Conservation (phyloP, 2,329 filamentous ascomycete genomes). For the Fusarium vanettenii region DNA sequence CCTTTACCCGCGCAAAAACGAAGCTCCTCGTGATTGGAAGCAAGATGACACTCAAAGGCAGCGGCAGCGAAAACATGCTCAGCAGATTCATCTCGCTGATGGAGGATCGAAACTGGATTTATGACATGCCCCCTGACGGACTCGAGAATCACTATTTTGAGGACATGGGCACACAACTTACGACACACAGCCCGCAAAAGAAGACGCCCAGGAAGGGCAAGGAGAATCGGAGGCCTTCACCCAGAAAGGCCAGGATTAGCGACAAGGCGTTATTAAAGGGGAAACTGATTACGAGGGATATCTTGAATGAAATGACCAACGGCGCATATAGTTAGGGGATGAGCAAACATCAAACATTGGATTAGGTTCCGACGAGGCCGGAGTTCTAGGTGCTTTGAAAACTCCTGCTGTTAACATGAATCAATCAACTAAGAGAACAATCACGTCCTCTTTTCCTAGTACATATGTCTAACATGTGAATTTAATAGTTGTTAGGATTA, state of each 20-base stretch:
- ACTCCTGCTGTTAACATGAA: slow-evolving; percentile 37
- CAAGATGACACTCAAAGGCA: slow-evolving; percentile 79
- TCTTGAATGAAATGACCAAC: slow-evolving; percentile 77
- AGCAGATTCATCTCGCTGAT: slow-evolving; percentile 81
- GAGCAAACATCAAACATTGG: neutral
- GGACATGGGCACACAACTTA: slow-evolving; percentile 63
- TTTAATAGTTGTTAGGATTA: too few species aligned
- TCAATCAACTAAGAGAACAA: neutral
- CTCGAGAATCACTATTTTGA: slow-evolving; percentile 77
- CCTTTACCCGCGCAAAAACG: slow-evolving; percentile 90
- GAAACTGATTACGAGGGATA: slow-evolving; percentile 77
- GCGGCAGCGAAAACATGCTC: slow-evolving; percentile 80
- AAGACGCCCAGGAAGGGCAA: slow-evolving; percentile 52
- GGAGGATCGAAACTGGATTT: slow-evolving; percentile 81
- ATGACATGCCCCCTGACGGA: slow-evolving; percentile 75
- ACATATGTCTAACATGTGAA: neutral
- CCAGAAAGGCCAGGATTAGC: slow-evolving; percentile 68
- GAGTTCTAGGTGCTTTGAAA: slow-evolving; percentile 46
- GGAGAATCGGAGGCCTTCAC: slow-evolving; percentile 60
- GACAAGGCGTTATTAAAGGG: slow-evolving; percentile 72
- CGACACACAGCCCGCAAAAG: slow-evolving; percentile 45
- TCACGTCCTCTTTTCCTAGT: neutral
- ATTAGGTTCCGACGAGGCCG: slow-evolving; percentile 33
- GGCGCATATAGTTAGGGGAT: slow-evolving; percentile 51
- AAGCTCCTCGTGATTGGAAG: slow-evolving; percentile 93